Evolutionary conservation across 1,139 yeast species (phyloP).

Genomic region (Torulaspora globosa): DNA sequence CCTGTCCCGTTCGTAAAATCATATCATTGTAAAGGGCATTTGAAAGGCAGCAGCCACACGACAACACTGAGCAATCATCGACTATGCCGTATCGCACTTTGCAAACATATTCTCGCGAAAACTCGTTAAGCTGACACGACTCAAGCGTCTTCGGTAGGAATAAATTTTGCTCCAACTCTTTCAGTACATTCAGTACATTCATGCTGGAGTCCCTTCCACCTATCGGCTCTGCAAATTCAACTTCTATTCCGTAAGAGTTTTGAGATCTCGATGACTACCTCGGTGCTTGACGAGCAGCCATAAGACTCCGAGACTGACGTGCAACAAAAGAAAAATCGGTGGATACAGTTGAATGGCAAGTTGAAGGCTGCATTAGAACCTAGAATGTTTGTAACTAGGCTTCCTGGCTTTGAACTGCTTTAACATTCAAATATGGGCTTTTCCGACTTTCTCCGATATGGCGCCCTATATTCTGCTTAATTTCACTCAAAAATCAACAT

Average conservation of each 20-base stretch:
- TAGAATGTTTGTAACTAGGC: too few relatives aligned
- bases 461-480: background rate
- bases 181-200: slow-evolving; percentile 15
- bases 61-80: slow-evolving; percentile 51
- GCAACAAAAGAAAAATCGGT: background rate
- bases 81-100: slow-evolving; percentile 27
- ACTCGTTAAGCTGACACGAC: slow-evolving; percentile 13
- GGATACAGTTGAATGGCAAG: too few relatives aligned
- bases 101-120: slow-evolving; percentile 15
- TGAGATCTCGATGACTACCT: background rate
- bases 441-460: too few relatives aligned
- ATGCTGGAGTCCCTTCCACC: background rate
- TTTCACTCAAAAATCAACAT: background rate
- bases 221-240: background rate
- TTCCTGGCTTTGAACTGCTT: too few relatives aligned
- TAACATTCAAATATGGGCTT: too few relatives aligned
- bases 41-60: slow-evolving; percentile 72
- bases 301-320: background rate
- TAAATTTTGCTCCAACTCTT: slow-evolving; percentile 26
- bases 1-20: slow-evolving; percentile 6
- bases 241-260: background rate
- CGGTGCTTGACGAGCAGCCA: background rate
- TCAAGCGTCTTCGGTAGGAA: slow-evolving; percentile 27
- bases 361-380: too few relatives aligned
- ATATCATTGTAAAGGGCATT: slow-evolving; percentile 39